Conservation (phyloP, 179 eudicot genomes). For the Patellifolia procumbens region DNA sequence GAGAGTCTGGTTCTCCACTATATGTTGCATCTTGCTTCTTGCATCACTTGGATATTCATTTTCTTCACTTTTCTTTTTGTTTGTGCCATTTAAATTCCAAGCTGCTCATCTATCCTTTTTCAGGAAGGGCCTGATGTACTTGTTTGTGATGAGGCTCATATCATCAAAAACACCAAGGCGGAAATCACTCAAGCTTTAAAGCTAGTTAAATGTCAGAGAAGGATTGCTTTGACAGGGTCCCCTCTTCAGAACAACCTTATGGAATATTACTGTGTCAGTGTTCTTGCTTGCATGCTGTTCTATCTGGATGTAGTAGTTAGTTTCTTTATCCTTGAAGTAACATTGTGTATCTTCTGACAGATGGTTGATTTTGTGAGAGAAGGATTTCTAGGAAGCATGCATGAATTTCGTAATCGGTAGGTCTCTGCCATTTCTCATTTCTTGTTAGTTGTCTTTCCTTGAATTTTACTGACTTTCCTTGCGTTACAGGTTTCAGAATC, state of each 20-base stretch:
- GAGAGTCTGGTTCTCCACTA: neutral
- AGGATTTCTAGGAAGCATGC: slow-evolving; percentile 96
- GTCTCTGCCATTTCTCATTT: slow-evolving; percentile 17
- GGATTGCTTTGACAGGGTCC: slow-evolving; percentile 98
- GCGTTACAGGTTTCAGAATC: slow-evolving; percentile 83
- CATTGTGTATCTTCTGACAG: slow-evolving; percentile 38
- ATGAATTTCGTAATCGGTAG: slow-evolving; percentile 96
- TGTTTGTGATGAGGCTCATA: slow-evolving; percentile 99
- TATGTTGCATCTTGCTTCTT: neutral
- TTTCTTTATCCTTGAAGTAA: slow-evolving; percentile 20
- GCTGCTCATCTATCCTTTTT: slow-evolving; percentile 6
- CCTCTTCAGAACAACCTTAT: slow-evolving; percentile 99
- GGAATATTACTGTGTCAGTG: slow-evolving; percentile 97
- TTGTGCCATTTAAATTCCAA: neutral
- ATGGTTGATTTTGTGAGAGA: slow-evolving; percentile 99
- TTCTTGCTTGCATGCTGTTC: slow-evolving; percentile 10
- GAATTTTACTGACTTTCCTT: slow-evolving; percentile 18
- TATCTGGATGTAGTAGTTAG: neutral
- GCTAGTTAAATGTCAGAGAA: slow-evolving; percentile 88
- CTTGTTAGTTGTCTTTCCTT: neutral
- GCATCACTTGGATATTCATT: neutral
- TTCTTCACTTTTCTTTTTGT: neutral
- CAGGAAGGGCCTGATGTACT: slow-evolving; percentile 99
- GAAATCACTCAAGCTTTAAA: slow-evolving; percentile 90
- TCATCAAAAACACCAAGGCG: slow-evolving; percentile 89